A percentile compares a stretch with the other conserved stretches of the same genome.
Conservation (phyloP, 495 filamentous ascomycete genomes). For the Rostrohypoxylon terebratum region DNA sequence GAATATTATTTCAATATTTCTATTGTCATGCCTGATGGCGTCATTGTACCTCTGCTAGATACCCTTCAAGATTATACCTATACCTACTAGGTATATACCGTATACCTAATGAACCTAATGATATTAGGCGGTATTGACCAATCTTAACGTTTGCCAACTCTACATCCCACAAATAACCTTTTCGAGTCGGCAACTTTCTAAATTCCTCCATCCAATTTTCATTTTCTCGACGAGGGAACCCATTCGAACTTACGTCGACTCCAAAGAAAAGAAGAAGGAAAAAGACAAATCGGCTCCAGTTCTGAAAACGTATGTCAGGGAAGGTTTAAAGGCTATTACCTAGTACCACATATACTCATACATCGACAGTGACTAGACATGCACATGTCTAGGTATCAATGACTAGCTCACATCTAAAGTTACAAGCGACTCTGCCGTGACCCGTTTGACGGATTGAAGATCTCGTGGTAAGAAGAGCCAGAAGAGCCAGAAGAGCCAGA, state of each 20-base stretch:
- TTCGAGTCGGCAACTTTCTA: not conserved
- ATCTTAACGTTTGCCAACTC: constrained; percentile 1
- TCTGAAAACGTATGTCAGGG: constrained; percentile 13
- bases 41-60: constrained; percentile 20
- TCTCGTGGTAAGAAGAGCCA: constrained; percentile 28
- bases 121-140: no score
- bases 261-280: not conserved
- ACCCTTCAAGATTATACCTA: not conserved
- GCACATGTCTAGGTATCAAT: not conserved
- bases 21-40: constrained; percentile 8
- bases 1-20: no score
- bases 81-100: no score
- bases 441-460: constrained; percentile 13
- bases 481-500: no score
- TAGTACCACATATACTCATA: constrained; percentile 7
- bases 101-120: no score
- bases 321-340: constrained; percentile 5
- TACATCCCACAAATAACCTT: constrained; percentile 6
- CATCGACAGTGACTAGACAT: not conserved
- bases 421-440: constrained; percentile 2
- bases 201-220: not conserved
- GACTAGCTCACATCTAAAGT: constrained; percentile 12
- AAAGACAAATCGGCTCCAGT: constrained; percentile 17
- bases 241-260: no score
- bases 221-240: not conserved